phyloP scores from a whole-genome alignment of 2,329 filamentous ascomycete species.

The Exserohilum rostratum region DNA sequence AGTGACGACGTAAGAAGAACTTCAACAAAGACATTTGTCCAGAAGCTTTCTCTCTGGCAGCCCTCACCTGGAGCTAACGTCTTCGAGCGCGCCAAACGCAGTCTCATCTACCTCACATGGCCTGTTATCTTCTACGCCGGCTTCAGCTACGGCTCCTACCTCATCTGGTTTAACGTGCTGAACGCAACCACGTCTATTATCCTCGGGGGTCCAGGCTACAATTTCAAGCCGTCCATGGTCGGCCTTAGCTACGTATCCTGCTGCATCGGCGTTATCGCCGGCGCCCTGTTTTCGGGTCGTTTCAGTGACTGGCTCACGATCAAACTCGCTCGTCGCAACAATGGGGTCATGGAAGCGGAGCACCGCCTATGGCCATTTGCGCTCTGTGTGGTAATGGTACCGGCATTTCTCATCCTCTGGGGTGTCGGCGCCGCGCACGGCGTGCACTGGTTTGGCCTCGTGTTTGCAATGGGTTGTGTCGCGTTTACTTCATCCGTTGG shows the following conservation, averaged over 20 bases:
- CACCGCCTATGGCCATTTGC: constrained; percentile 50
- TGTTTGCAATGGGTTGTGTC: constrained; percentile 54
- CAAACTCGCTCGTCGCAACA: constrained; percentile 45
- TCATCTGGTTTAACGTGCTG: constrained; percentile 39
- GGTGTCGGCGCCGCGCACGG: constrained; percentile 58
- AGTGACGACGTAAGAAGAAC: constrained; percentile 12
- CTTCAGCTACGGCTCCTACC: constrained; percentile 34
- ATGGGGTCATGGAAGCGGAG: constrained; percentile 50
- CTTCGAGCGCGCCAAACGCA: constrained; percentile 28
- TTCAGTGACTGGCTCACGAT: constrained; percentile 36
- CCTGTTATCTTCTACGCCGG: constrained; percentile 41
- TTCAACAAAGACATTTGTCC: constrained; percentile 21
- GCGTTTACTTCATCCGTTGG: constrained; percentile 44
- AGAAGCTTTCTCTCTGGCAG: constrained; percentile 34
- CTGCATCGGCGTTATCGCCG: constrained; percentile 27
- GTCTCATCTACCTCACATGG: constrained; percentile 42
- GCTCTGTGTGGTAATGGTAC: constrained; percentile 51
- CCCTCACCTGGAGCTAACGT: constrained; percentile 23
- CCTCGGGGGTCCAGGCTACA: constrained; percentile 29
- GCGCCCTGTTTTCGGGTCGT: constrained; percentile 26
- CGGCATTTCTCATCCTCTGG: constrained; percentile 56
- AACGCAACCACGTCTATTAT: constrained; percentile 37
- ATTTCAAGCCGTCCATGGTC: constrained; percentile 31
- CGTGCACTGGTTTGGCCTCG: constrained; percentile 58
- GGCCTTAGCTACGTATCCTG: constrained; percentile 30